Base-by-base conservation (phyloP, 108 stramenopile genomes). In the Cylindrotheca closterium region DNA sequence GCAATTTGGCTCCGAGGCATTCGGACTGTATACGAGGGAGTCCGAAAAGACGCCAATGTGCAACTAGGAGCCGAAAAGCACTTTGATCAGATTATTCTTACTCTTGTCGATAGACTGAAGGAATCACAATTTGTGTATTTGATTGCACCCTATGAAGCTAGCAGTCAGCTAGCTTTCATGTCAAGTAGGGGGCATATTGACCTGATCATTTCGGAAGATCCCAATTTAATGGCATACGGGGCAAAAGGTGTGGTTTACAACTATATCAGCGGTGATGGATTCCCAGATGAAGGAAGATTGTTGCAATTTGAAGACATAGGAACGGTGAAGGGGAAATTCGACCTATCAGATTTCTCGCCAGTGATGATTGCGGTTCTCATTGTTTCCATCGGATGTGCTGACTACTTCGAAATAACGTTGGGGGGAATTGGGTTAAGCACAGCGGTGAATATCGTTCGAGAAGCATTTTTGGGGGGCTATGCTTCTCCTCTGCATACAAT, bases 91-190 rank as follows among this genome's bases (percentile, higher is more conserved):
- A 67, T 92, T 30, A 17, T 82, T 19, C 19, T 25, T 12, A 57
- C 27, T 26, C 53, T 92, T 0, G 25, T 86, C 15, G 47, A 60
- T 3, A 77, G 63, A 47, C 71, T 87, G 50, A 51, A 42, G 22
- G 51, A 74, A n/a, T 51, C 26, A 1, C 5, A 54, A 37, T 0
- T 42, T 18, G 28, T 85, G 0, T 96, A 81, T 61, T n/a, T 98
- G 19, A 96, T 98, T 26, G 92, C 97, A 18, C 99, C 99, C 1
- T 98, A 97, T 74, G 99, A 99, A 79, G 96, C 98, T 4, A 98
- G 98, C 77, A 91, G 93, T 22, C 97, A 99, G 68, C 80, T 99
- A 42, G 98, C 96, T 7, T 96, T 81, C 48, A 70, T 99, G 25
- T 56, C 86, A 12, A 73, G 68, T 10, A 33, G 21, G 19, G 77